Percentiles rank a stretch among this genome's conserved stretches.
These are phyloP conservation scores for Apiospora rasikravindrae DNA, from an alignment of 2,329 filamentous ascomycete genomes.

Conservation along the genomic window DNA sequence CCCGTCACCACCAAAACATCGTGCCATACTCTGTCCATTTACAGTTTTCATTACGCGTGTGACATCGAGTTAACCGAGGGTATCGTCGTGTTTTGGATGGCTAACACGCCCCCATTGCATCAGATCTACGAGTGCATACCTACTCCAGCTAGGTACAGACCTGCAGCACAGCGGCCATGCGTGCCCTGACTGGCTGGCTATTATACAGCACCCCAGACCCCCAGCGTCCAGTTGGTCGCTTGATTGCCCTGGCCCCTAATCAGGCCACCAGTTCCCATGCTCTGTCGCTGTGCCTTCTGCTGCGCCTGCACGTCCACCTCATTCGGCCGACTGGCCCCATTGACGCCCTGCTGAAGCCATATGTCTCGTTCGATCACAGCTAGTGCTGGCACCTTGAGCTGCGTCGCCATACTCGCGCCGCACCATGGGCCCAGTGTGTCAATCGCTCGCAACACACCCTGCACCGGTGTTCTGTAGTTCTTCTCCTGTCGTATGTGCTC, in stretches of 20 bases:
- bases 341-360: slow-evolving; percentile 70
- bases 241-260: slow-evolving; percentile 47
- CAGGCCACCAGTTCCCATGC: slow-evolving; percentile 63
- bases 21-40: slow-evolving; percentile 11
- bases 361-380: slow-evolving; percentile 74
- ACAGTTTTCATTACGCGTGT: neutral
- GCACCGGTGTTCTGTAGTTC: slow-evolving; percentile 48
- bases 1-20: slow-evolving; percentile 9
- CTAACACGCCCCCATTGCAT: slow-evolving; percentile 1
- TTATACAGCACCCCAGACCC: slow-evolving; percentile 62
- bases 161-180: neutral
- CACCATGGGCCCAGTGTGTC: slow-evolving; percentile 76
- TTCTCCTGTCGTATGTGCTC: slow-evolving; percentile 56
- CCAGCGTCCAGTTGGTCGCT: slow-evolving; percentile 63
- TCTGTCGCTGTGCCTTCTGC: slow-evolving; percentile 58
- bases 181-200: neutral
- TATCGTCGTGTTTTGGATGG: neutral
- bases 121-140: neutral
- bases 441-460: slow-evolving; percentile 67
- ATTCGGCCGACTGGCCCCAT: slow-evolving; percentile 62
- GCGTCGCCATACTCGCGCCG: slow-evolving; percentile 72
- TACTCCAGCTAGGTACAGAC: neutral
- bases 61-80: neutral
- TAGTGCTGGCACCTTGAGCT: slow-evolving; percentile 71
- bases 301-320: slow-evolving; percentile 64